A percentile compares a stretch with the other conserved stretches of the same genome.
Evolutionary conservation across 2,329 filamentous ascomycete genomes (phyloP).

Genomic region (Penicillium sclerotigenum): DNA sequence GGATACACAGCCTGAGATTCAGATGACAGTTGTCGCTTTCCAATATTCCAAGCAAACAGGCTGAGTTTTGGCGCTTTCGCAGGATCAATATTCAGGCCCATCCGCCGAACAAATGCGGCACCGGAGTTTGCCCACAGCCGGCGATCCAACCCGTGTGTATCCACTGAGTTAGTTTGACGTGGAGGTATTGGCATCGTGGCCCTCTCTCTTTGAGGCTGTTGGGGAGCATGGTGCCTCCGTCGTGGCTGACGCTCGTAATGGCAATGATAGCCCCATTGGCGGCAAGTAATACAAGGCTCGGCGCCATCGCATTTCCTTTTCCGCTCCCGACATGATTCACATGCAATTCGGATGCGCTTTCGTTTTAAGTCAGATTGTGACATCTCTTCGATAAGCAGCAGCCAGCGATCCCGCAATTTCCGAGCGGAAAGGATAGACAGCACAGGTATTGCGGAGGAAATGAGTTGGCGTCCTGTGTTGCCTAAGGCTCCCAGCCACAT

Average conservation of each 20-base stretch:
- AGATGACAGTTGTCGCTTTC: constrained; percentile 24
- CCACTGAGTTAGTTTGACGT: neutral
- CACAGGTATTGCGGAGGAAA: neutral
- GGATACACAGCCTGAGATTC: neutral
- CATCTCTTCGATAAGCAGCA: neutral
- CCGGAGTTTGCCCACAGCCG: constrained; percentile 54
- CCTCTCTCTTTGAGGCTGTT: neutral
- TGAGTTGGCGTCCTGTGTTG: too few species aligned
- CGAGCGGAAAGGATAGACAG: neutral
- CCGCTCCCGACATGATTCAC: constrained; percentile 29
- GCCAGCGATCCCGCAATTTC: neutral
- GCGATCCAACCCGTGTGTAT: constrained; percentile 26
- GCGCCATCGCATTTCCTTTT: constrained; percentile 31
- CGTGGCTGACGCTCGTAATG: constrained; percentile 19
- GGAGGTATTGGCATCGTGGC: neutral
- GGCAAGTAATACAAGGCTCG: constrained; percentile 28
- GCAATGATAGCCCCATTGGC: constrained; percentile 30
- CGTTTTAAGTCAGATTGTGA: constrained; percentile 16
- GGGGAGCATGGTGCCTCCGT: constrained; percentile 5
- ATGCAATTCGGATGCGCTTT: constrained; percentile 26
- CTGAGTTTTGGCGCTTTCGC: constrained; percentile 51
- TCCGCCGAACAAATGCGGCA: constrained; percentile 52
- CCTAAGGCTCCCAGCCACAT: too few species aligned
- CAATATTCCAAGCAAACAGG: constrained; percentile 55
- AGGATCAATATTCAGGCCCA: constrained; percentile 53